phyloP scores from a whole-genome alignment of 305 asterid species.

The Fraxinus dipetala region DNA sequence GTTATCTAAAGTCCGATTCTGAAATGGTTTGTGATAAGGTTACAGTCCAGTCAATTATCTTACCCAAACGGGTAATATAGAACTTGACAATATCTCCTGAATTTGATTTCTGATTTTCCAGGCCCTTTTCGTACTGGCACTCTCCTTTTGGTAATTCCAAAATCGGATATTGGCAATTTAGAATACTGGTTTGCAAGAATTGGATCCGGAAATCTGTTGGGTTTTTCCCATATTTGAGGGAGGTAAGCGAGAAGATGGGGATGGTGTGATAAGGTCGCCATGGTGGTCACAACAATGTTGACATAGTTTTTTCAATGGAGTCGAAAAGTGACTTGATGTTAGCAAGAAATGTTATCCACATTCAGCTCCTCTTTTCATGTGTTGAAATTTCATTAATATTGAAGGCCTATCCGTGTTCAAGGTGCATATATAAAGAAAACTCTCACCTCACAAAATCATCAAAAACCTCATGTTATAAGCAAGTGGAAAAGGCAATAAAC shows the following conservation, averaged over 20 bases:
- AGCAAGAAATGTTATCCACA: neutral
- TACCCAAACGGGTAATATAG: neutral
- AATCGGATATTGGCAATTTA: neutral
- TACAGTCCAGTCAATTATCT: neutral
- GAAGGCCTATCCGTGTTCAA: neutral
- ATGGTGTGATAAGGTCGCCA: neutral
- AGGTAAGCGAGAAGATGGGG: neutral
- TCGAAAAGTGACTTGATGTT: neutral
- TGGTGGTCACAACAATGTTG: neutral
- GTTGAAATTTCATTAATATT: neutral
- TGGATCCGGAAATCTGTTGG: neutral
- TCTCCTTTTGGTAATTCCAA: neutral
- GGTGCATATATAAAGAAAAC: neutral
- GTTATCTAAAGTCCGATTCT: neutral
- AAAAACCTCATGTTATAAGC: neutral
- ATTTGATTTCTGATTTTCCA: neutral
- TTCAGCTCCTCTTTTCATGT: neutral
- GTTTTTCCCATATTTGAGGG: neutral
- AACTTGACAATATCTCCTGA: neutral
- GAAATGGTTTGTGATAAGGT: neutral
- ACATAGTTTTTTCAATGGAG: neutral
- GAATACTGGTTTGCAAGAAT: neutral
- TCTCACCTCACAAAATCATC: neutral
- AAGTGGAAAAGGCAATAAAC: neutral
- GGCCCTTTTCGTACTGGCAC: neutral